Base-by-base conservation (phyloP, 352 stramenopile species). In the Pythium chondricola region DNA sequence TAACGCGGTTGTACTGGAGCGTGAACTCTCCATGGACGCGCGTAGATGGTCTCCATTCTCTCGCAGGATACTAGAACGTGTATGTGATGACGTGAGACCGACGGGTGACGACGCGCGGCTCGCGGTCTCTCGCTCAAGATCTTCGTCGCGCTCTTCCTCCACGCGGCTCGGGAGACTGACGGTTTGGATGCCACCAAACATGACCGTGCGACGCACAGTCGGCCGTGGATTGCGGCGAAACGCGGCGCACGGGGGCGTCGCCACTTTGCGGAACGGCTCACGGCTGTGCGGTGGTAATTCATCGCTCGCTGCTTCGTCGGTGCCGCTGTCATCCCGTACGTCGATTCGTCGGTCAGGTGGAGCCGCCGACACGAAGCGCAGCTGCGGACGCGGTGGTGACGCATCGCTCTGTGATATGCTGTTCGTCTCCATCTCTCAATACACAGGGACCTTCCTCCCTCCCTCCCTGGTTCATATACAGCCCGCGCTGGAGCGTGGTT, bases 1-100 rank as follows among this genome's bases (percentile, higher is more conserved):
- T 2, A 63, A 27, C 27, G 47, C 47, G 14, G 51, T 59, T 13
- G 47, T 56, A 30, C 47, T 57, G 6, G 54, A 63, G 10, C 61
- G 42, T 6, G 67, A 82, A 1, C 58, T 66, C 52, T 67, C 63
- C 14, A 64, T 60, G 0, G 71, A 82, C 1, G 64, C 57, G 31
- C 69, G 53, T n/a, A n/a, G n/a, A n/a, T n/a, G n/a, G 39, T 67
- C 50, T 3, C 63, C 64, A 4, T 49, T 54, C 26, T 62, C 61
- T 13, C 39, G 48, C 39, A 30, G 20, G 26, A 35, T 38, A 16
- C 30, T 50, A 0, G 58, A 65, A 6, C 35, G 30, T 8, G 29
- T 32, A 2, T 48, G 52, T 0, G 52, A 51, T 29, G 40, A 11
- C 22, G 53, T 42, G 16, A 51, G 21, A 18, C 25, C 46, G 14